phyloP scores from a whole-genome alignment of 768 basidiomycete species.

The Daedaleopsis nitida region DNA sequence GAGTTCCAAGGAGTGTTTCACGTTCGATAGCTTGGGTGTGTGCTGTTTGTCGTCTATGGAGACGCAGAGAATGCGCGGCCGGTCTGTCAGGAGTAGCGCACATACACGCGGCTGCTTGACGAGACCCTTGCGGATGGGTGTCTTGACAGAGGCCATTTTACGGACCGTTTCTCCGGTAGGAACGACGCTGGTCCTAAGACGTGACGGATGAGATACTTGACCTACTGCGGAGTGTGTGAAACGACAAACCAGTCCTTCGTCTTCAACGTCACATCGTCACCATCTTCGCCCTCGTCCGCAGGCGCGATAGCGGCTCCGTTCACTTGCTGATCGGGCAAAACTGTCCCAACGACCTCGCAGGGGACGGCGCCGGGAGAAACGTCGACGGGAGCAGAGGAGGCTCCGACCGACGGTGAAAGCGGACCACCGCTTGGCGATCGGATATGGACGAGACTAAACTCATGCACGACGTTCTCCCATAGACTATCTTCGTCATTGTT shows the following conservation, averaged over 20 bases:
- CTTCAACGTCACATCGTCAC: constrained; percentile 2
- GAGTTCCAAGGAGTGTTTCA: constrained; percentile 6
- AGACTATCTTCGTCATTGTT: constrained; percentile 5
- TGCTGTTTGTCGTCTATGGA: neutral
- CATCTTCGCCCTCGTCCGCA: neutral
- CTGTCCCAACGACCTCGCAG: neutral
- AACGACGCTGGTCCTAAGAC: constrained; percentile 11
- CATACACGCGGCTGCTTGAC: constrained; percentile 11
- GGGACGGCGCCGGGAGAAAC: constrained; percentile 2
- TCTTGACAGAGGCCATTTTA: neutral
- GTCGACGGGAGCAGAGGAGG: neutral
- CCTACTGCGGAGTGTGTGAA: too few species aligned
- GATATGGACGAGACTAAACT: constrained; percentile 14
- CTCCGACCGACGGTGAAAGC: neutral
- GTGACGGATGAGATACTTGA: neutral
- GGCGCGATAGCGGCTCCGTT: neutral
- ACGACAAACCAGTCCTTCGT: constrained; percentile 5
- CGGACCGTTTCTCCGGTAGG: constrained; percentile 3
- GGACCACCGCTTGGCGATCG: constrained; percentile 10
- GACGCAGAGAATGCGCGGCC: constrained; percentile 13
- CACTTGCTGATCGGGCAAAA: neutral
- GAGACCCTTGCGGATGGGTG: constrained; percentile 8
- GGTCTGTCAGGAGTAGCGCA: constrained; percentile 7
- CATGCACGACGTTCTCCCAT: constrained; percentile 17
- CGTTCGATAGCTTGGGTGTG: neutral